Conservation (phyloP, 208 protist genomes). For the Trichomonas tenax region DNA sequence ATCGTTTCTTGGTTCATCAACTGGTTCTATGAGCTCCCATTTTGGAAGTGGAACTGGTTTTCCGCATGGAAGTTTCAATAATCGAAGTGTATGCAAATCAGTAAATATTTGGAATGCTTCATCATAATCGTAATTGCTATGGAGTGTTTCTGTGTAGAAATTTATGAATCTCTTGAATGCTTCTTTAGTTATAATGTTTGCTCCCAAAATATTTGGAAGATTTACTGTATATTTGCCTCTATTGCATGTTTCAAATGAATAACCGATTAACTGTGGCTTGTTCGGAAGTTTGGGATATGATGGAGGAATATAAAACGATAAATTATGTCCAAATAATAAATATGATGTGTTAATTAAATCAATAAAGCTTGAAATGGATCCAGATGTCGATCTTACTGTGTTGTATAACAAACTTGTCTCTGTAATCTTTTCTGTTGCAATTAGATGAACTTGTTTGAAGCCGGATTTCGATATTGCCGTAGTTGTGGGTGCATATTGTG, state of each 20-base stretch:
- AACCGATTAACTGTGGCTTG: not conserved
- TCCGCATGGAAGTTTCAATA: not conserved
- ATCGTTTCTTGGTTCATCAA: not conserved
- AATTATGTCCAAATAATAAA: not conserved
- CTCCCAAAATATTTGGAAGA: not conserved
- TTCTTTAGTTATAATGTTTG: not conserved
- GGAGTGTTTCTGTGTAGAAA: not conserved
- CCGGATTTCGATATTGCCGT: not conserved
- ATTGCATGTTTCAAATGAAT: not conserved
- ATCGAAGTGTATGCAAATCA: not conserved
- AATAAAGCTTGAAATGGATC: not conserved
- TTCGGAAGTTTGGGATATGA: not conserved
- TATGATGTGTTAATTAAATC: not conserved
- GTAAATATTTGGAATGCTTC: not conserved
- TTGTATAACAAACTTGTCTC: not conserved
- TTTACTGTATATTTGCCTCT: not conserved
- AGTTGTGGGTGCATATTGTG: not conserved
- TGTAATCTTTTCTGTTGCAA: not conserved
- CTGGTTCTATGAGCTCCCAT: not conserved
- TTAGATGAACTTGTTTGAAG: not conserved
- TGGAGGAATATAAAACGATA: not conserved
- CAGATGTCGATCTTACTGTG: not conserved
- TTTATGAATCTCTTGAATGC: not conserved
- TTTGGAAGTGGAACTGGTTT: not conserved
- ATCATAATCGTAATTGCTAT: not conserved